These are phyloP conservation scores for Volvariella volvacea DNA, from an alignment of 1,284 basidiomycete genomes.

Conservation along the genomic window DNA sequence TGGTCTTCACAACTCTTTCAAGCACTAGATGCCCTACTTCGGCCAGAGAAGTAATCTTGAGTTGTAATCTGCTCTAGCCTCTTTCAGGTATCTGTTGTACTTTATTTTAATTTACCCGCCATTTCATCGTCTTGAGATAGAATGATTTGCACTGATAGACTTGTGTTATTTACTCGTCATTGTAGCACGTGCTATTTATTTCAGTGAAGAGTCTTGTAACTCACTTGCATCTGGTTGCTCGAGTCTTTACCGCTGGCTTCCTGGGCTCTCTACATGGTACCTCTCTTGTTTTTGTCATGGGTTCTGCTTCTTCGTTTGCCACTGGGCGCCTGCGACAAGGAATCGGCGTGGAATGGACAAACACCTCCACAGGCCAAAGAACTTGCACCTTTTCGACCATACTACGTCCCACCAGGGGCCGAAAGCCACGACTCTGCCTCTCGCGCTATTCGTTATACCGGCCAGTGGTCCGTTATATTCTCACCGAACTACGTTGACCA, in stretches of 20 bases:
- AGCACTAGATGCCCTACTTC: not conserved
- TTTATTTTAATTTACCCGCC: not conserved
- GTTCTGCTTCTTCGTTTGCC: not conserved
- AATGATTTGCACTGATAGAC: too few relatives aligned
- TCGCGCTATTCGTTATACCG: conserved; percentile 52
- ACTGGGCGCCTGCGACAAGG: not conserved
- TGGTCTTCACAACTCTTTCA: conserved; percentile 56
- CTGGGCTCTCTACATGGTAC: too few relatives aligned
- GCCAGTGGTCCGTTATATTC: conserved; percentile 48
- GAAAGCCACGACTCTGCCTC: conserved; percentile 64
- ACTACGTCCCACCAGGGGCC: conserved; percentile 66
- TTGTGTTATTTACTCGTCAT: too few relatives aligned
- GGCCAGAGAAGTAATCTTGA: not conserved
- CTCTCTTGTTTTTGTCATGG: too few relatives aligned
- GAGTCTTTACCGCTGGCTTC: too few relatives aligned
- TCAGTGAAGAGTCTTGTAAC: too few relatives aligned
- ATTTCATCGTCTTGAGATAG: not conserved
- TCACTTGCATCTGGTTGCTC: too few relatives aligned
- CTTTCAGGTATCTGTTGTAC: not conserved
- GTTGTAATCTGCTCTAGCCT: too few relatives aligned
- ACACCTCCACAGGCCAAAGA: conserved; percentile 43
- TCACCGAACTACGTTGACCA: conserved; percentile 43
- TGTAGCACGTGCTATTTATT: too few relatives aligned
- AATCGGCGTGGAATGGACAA: conserved; percentile 59
- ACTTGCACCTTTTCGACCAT: conserved; percentile 48